Evolutionary conservation across 305 asterid species (phyloP).

Genomic region (Fraxinus dipetala): DNA sequence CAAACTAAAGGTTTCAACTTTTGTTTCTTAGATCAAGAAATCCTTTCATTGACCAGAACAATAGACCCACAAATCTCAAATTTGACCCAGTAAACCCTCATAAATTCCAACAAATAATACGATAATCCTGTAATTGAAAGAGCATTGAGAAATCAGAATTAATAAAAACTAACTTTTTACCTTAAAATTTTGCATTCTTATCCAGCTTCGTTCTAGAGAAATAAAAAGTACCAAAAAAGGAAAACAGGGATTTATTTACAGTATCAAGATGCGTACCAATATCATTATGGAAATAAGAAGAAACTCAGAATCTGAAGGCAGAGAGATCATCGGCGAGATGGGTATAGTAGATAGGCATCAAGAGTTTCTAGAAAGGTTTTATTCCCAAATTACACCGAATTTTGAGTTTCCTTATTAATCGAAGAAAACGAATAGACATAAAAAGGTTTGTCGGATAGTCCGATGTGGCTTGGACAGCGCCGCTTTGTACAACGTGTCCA

Average conservation of each 20-base stretch:
- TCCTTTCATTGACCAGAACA: background rate
- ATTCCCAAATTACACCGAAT: slow-evolving; percentile 10
- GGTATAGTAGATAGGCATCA: background rate
- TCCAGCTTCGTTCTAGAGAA: background rate
- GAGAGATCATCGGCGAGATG: slow-evolving; percentile 26
- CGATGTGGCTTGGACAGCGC: slow-evolving; percentile 1
- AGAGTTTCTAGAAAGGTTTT: background rate
- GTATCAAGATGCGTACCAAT: background rate
- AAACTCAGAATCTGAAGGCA: background rate
- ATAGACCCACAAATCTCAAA: slow-evolving; percentile 18
- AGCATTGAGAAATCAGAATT: background rate
- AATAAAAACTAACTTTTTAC: background rate
- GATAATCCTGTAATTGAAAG: slow-evolving; percentile 28
- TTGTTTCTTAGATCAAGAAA: background rate
- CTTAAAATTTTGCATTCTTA: background rate
- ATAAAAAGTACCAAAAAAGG: background rate
- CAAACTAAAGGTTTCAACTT: slow-evolving; percentile 14
- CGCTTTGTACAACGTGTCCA: slow-evolving; percentile 19
- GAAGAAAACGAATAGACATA: background rate
- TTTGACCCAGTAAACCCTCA: slow-evolving; percentile 24
- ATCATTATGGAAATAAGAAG: background rate
- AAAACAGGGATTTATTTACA: background rate
- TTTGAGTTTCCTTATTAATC: background rate
- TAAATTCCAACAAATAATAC: slow-evolving; percentile 10
- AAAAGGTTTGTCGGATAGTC: slow-evolving; percentile 23